These are phyloP conservation scores for Metarhizium brunneum DNA, from an alignment of 2,329 filamentous ascomycete genomes.

Conservation along the genomic window DNA sequence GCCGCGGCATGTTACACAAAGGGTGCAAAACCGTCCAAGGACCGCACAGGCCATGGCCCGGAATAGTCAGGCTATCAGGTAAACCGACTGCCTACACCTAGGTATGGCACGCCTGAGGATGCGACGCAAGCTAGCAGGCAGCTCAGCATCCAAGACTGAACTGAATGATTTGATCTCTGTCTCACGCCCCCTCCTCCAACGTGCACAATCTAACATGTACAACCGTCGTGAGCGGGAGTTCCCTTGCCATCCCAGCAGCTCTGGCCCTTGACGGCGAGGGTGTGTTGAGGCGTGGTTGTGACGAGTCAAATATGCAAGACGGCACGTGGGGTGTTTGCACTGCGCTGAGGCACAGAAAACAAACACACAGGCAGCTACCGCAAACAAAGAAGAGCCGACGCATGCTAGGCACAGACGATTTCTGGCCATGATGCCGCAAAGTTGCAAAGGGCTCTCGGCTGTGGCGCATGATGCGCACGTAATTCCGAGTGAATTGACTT, in stretches of 20 bases:
- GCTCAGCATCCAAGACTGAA: background rate
- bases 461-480: background rate
- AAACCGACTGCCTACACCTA: too few species aligned
- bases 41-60: background rate
- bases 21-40: background rate
- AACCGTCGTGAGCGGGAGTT: slow-evolving; percentile 3
- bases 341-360: background rate
- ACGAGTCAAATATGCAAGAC: background rate
- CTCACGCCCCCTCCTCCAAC: background rate
- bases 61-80: background rate
- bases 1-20: background rate
- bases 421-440: background rate
- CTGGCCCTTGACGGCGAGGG: background rate
- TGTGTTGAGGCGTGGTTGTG: background rate
- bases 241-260: slow-evolving; percentile 3
- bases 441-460: background rate
- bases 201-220: background rate
- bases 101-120: too few species aligned
- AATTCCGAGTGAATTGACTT: background rate
- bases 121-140: too few species aligned
- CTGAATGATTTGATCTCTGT: background rate
- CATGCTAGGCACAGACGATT: background rate
- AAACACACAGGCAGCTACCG: background rate
- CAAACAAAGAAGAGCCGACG: background rate
- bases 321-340: background rate